A percentile compares a stretch with the other conserved stretches of the same genome.
Conservation (phyloP, 2,329 filamentous ascomycete species). For the Botrytis fabae region DNA sequence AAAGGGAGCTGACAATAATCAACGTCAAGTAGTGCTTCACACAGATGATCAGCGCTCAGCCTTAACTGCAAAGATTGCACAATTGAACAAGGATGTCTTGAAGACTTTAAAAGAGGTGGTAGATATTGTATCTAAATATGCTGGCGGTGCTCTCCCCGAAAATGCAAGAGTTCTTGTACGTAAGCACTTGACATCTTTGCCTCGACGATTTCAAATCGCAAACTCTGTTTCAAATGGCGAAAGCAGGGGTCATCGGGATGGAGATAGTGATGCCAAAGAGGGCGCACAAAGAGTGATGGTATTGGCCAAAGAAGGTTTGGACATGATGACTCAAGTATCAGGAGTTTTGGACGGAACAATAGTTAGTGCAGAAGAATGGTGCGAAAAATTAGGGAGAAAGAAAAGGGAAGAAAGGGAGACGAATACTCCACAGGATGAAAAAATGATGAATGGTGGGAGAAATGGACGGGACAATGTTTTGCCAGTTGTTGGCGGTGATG, state of each 20-base stretch:
- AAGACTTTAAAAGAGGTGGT: constrained; percentile 80
- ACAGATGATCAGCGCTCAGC: constrained; percentile 36
- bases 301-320: constrained; percentile 84
- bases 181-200: constrained; percentile 79
- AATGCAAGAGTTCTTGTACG: constrained; percentile 84
- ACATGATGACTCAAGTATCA: constrained; percentile 92
- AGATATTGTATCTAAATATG: constrained; percentile 82
- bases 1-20: constrained; percentile 27
- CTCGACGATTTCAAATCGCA: constrained; percentile 77
- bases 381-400: constrained; percentile 66
- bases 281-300: constrained; percentile 77
- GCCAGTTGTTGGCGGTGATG: background rate
- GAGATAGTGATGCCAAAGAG: constrained; percentile 50
- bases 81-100: constrained; percentile 69
- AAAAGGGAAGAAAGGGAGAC: constrained; percentile 37
- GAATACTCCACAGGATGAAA: constrained; percentile 5
- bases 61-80: constrained; percentile 54
- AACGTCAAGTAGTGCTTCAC: constrained; percentile 33
- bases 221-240: constrained; percentile 50
- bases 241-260: constrained; percentile 35
- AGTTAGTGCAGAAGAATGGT: constrained; percentile 88
- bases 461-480: background rate
- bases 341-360: constrained; percentile 87
- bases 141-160: constrained; percentile 86
- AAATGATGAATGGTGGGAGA: background rate